These are phyloP conservation scores for Lignosus rhinocerotis DNA, from an alignment of 1,284 basidiomycete species.

Conservation along the genomic window DNA sequence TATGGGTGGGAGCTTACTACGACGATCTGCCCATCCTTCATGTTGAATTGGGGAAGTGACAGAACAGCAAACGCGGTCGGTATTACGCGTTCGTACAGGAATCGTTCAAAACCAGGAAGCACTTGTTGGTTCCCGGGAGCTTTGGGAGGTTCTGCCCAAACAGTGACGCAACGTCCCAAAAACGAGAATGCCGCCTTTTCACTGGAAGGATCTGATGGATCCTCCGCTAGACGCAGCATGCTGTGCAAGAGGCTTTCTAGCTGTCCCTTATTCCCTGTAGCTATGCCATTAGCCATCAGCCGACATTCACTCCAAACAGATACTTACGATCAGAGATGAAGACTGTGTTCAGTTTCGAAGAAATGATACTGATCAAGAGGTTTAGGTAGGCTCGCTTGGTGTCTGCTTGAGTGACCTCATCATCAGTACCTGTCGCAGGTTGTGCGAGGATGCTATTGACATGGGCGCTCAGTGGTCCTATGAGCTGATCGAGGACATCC, in stretches of 20 bases:
- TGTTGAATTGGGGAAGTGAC: constrained; percentile 79
- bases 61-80: constrained; percentile 86
- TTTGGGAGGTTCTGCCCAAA: constrained; percentile 69
- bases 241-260: constrained; percentile 73
- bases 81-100: constrained; percentile 88
- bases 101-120: constrained; percentile 90
- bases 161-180: constrained; percentile 73
- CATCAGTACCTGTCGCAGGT: constrained; percentile 90
- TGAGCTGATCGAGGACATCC: constrained; percentile 87
- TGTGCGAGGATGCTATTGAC: constrained; percentile 83
- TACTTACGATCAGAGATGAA: constrained; percentile 85
- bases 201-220: constrained; percentile 70
- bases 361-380: constrained; percentile 83
- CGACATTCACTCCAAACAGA: constrained; percentile 1
- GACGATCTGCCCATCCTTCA: constrained; percentile 84
- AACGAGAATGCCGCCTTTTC: constrained; percentile 86
- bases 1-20: constrained; percentile 52
- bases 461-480: constrained; percentile 84
- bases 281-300: not conserved
- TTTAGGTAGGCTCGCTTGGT: constrained; percentile 90
- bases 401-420: constrained; percentile 79
- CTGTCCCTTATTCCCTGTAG: constrained; percentile 75
- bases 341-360: constrained; percentile 78
- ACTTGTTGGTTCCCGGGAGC: constrained; percentile 48
- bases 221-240: constrained; percentile 77